phyloP scores from a whole-genome alignment of 805 yeast species.

The Schizosaccharomyces osmophilus region DNA sequence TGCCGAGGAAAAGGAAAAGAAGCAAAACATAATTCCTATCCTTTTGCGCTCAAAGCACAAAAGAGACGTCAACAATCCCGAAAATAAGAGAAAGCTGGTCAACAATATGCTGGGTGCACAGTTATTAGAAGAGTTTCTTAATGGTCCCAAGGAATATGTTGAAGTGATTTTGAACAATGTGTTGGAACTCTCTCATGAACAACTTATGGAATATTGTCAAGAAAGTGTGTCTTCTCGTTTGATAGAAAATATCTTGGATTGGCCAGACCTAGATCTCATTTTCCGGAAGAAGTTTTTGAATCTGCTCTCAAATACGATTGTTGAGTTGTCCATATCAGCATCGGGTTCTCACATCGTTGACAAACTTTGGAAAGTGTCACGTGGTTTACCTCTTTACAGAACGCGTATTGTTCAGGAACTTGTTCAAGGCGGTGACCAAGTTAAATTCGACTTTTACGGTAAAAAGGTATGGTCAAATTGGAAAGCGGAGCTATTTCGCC shows the following conservation, averaged over 20 bases:
- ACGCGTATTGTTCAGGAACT: slow-evolving; percentile 55
- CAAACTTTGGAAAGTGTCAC: slow-evolving; percentile 58
- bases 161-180: not conserved
- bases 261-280: slow-evolving; percentile 21
- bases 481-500: slow-evolving; percentile 47
- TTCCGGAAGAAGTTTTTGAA: slow-evolving; percentile 42
- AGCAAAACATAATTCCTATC: not conserved
- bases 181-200: not conserved
- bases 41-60: not conserved
- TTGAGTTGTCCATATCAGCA: slow-evolving; percentile 49
- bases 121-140: not conserved
- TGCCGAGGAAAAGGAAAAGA: not conserved
- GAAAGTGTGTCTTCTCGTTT: slow-evolving; percentile 8
- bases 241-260: slow-evolving; percentile 24
- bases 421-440: slow-evolving; percentile 28
- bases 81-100: not conserved
- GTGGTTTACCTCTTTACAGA: slow-evolving; percentile 52
- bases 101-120: not conserved
- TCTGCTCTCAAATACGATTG: slow-evolving; percentile 28
- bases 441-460: slow-evolving; percentile 71
- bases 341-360: slow-evolving; percentile 83
- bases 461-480: slow-evolving; percentile 85
- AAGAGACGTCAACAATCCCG: not conserved
- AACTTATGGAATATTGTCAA: slow-evolving; percentile 2
- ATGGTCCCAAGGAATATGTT: not conserved